Base-by-base conservation (phyloP, 768 basidiomycete species). In the Cystobasidium ongulense region DNA sequence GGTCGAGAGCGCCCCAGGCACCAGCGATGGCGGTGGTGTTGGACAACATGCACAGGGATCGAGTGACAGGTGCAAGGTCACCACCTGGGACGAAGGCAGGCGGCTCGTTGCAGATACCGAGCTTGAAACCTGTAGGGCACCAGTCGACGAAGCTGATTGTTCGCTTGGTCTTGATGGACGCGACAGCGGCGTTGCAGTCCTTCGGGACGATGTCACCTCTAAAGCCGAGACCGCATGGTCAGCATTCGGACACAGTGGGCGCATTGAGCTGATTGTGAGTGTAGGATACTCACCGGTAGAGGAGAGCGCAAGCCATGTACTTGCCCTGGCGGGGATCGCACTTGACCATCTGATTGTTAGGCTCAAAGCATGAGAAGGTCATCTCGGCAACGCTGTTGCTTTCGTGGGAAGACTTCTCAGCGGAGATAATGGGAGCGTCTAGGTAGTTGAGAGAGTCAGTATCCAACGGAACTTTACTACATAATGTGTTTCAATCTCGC, bases 131-230 rank as follows among this genome's bases (percentile, higher is more conserved):
- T 80, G 95, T 98, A 31, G 91, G 91, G 82, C 91, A 93, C 94
- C 94, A 97, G 80, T 96, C 94, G 75, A 97, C 94, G 81, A 95
- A 96, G 80, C 95, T 93, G 80, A 98, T 96, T 29, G 95, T 96
- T 77, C 90, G 88, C 86, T 94, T 97, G 72, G 93, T 97, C 86
- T 94, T 96, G 85, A 98, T 91, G 77, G 85, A 88, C 52, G 90
- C 87, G 78, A 97, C 91, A 73, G 95, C 95, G 72, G 90, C 87
- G 76, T 94, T 90, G 78, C 89, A 90, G 81, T 97, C 95, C 86
- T 95, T 96, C 78, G 94, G 91, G 57, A 93, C 94, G 77, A 97
- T 92, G 80, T 97, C 94, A 76, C 94, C 94, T 79, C 93, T 91
- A n/a, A 8, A 50, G 3, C 3, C 46, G 46, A 21, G n/a, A n/a